Evolutionary conservation across 2,329 filamentous ascomycete genomes (phyloP).

Genomic region (Karstenula rhodostoma): DNA sequence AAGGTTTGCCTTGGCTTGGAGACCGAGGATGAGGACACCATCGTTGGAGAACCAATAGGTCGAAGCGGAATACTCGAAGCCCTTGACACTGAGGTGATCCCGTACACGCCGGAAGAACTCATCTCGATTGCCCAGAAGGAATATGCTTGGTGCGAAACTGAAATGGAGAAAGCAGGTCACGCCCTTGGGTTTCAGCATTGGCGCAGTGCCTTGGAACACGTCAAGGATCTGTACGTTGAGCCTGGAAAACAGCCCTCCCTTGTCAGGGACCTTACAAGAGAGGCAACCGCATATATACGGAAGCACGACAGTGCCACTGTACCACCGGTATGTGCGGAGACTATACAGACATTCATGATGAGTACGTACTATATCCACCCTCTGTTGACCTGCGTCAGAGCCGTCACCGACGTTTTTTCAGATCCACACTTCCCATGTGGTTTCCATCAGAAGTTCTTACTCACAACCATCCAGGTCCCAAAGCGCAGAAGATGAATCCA

Average conservation of each 20-base stretch:
- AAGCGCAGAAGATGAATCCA: slow-evolving; percentile 62
- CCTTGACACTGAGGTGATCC: slow-evolving; percentile 65
- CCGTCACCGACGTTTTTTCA: not conserved
- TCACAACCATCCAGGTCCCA: slow-evolving; percentile 36
- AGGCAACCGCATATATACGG: slow-evolving; percentile 63
- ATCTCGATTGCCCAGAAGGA: slow-evolving; percentile 60
- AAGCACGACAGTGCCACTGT: slow-evolving; percentile 65
- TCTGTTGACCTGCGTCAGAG: too few species aligned
- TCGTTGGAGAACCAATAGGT: slow-evolving; percentile 66
- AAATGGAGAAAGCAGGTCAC: slow-evolving; percentile 62
- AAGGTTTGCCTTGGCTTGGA: slow-evolving; percentile 57
- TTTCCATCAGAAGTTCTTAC: too few species aligned
- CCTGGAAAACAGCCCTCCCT: slow-evolving; percentile 63
- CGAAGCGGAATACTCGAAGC: slow-evolving; percentile 60
- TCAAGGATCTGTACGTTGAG: slow-evolving; percentile 63
- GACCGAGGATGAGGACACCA: slow-evolving; percentile 56
- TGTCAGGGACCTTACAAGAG: slow-evolving; percentile 60
- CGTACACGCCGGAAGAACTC: slow-evolving; percentile 66
- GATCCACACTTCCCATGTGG: not conserved
- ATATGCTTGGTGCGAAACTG: slow-evolving; percentile 63
- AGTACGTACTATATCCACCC: slow-evolving; percentile 19
- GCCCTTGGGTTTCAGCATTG: slow-evolving; percentile 61
- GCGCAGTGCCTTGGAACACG: slow-evolving; percentile 63
- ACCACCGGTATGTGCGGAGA: slow-evolving; percentile 61
- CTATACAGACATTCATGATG: slow-evolving; percentile 67